These are phyloP conservation scores for Diplosphaera chodatii DNA, from an alignment of 139 green algal species.

Conservation along the genomic window DNA sequence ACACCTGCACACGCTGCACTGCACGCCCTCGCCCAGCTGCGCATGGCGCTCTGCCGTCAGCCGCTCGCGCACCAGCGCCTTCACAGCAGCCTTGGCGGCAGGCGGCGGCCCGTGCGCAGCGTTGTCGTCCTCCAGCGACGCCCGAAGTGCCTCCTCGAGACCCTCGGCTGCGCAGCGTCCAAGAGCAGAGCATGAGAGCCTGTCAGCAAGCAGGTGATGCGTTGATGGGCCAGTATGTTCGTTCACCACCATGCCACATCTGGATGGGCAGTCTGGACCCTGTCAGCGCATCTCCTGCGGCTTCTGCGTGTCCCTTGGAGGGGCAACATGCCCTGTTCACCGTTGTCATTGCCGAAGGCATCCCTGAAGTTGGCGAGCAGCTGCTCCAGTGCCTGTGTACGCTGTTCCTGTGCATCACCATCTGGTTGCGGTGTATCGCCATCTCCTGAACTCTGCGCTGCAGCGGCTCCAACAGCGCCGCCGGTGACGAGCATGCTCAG, in stretches of 20 bases:
- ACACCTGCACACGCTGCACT: constrained; percentile 44
- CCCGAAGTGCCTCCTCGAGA: constrained; percentile 16
- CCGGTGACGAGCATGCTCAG: not conserved
- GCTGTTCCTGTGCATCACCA: not conserved
- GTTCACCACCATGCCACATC: too few relatives aligned
- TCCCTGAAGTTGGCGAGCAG: not conserved
- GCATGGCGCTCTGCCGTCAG: constrained; percentile 16
- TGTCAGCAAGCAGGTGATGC: too few relatives aligned
- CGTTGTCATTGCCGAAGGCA: not conserved
- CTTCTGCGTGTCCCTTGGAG: too few relatives aligned
- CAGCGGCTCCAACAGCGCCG: not conserved
- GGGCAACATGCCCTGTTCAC: too few relatives aligned
- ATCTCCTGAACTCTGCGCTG: not conserved
- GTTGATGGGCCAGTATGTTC: too few relatives aligned
- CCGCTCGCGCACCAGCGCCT: constrained; percentile 17
- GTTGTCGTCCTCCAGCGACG: constrained; percentile 12
- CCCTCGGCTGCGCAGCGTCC: not conserved
- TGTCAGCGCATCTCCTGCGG: too few relatives aligned
- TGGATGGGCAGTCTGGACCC: too few relatives aligned
- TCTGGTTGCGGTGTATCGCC: constrained; percentile 8
- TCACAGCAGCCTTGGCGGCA: constrained; percentile 30
- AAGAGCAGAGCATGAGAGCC: too few relatives aligned
- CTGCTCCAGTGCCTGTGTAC: not conserved
- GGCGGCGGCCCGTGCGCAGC: constrained; percentile 19
- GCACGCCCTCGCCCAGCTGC: constrained; percentile 19